These are phyloP conservation scores for Metarhizium anisopliae DNA, from an alignment of 2,329 filamentous ascomycete species.

Conservation along the genomic window DNA sequence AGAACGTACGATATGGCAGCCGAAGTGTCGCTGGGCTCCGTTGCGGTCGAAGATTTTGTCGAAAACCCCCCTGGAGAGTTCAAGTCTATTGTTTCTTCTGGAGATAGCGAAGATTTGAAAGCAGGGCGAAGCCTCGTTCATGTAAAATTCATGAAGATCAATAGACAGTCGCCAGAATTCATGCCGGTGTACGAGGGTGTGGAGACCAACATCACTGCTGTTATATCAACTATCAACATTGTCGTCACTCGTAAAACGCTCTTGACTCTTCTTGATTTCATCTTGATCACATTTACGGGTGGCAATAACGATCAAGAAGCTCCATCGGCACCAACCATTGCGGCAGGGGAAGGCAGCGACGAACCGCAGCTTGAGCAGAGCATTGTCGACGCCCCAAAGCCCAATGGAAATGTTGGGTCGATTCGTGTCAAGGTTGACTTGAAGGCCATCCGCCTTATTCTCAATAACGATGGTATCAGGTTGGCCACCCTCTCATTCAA, in stretches of 20 bases:
- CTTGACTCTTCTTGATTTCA: conserved; percentile 86
- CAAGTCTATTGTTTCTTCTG: conserved; percentile 92
- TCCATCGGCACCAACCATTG: conserved; percentile 18
- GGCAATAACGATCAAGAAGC: conserved; percentile 37
- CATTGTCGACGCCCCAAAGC: conserved; percentile 22
- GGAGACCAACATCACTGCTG: conserved; percentile 84
- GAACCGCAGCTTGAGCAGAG: conserved; percentile 28
- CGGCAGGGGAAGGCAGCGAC: conserved; percentile 25
- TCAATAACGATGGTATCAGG: conserved; percentile 96
- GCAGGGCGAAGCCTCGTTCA: conserved; percentile 75
- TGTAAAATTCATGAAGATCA: conserved; percentile 84
- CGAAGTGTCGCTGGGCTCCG: conserved; percentile 76
- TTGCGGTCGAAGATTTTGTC: conserved; percentile 91
- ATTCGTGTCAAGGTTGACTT: conserved; percentile 90
- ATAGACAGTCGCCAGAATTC: conserved; percentile 85
- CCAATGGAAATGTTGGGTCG: conserved; percentile 48
- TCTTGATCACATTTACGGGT: conserved; percentile 80
- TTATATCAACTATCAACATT: conserved; percentile 90
- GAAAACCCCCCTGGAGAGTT: conserved; percentile 84
- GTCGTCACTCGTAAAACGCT: conserved; percentile 90
- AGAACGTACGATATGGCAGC: conserved; percentile 88
- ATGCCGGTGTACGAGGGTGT: conserved; percentile 86
- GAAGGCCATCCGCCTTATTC: conserved; percentile 84
- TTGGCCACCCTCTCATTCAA: conserved; percentile 88
- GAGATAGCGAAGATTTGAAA: conserved; percentile 60